These are phyloP conservation scores for Globisporangium orthogonon DNA, from an alignment of 352 stramenopile species.

Conservation along the genomic window DNA sequence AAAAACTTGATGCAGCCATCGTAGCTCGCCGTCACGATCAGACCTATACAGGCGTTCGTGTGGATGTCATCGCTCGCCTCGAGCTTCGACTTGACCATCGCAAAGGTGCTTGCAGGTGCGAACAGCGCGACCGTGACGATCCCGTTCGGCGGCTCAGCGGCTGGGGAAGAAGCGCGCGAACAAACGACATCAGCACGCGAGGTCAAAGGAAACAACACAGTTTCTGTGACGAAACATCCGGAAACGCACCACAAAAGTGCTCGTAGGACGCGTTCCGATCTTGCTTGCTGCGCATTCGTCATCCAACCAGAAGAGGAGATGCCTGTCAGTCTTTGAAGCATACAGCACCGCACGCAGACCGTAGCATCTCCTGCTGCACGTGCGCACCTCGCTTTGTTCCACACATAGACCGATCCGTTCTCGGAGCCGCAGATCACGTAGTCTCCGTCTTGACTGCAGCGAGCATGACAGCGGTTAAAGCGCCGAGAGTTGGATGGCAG, in stretches of 20 bases:
- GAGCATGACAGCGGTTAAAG: too few relatives aligned
- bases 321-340: background rate
- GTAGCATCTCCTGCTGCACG: background rate
- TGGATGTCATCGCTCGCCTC: constrained; percentile 51
- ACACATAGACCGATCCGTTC: constrained; percentile 82
- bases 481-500: too few relatives aligned
- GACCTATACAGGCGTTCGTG: constrained; percentile 63
- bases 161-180: constrained; percentile 13
- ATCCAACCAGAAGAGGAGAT: background rate
- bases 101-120: constrained; percentile 69
- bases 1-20: constrained; percentile 84
- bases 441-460: constrained; percentile 65
- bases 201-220: too few relatives aligned
- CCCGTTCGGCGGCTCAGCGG: constrained; percentile 54
- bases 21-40: constrained; percentile 82
- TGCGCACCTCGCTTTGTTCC: constrained; percentile 64
- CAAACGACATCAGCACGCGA: background rate
- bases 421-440: constrained; percentile 86
- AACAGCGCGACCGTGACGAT: constrained; percentile 82
- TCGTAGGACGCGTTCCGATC: constrained; percentile 79
- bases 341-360: too few relatives aligned
- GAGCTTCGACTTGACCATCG: constrained; percentile 74
- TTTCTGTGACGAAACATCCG: too few relatives aligned
- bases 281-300: constrained; percentile 36
- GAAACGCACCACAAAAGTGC: constrained; percentile 56